Evolutionary conservation across 1,139 yeast genomes (phyloP), one percentile per base, ranked within the genome.

Genomic region (Kluyveromyces sp.): DNA sequence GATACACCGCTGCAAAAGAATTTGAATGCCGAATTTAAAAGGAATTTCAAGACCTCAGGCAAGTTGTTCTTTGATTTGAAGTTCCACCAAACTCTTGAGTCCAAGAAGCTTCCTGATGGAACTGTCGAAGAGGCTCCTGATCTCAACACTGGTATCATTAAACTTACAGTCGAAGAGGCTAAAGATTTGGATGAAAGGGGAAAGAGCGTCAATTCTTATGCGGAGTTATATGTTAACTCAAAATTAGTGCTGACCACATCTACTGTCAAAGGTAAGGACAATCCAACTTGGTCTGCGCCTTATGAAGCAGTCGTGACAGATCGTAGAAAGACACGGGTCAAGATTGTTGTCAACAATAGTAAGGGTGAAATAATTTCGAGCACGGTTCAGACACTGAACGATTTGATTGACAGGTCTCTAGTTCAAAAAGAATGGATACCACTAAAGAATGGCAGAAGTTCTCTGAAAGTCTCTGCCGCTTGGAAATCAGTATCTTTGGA

Each of bases 401-500:
- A 83, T 49, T 66, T 89, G 48, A 71, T 87, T 54, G 88, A 86
- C 61, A 80, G 92, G 38, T 71, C 84, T 13, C 87, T 79, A 59
- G 86, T 83, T 45, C 89, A 84, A 38, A 80, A 78, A 53, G 73
- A 79, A 52, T 74, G 94, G 92, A 81, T 84, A 66, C 79, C 83
- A 51, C 65, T 80, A 66, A 63, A 75, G 43, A 66, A 71, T 58
- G 80, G 85, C 51, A 56, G 68, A 35, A 96, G 96, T 47, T 87
- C 83, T 54, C 71, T 87, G 42, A 75, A 80, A 52, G 62, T 92
- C 43, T 66, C 74, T 15, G 78, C 94, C 28, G 67, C 71, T 45
- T 92, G 96, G 96, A 87, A 83, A 63, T 94, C 97, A 3, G 95
- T 89, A 36, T 80, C 75, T 31, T 68, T 89, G 56, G 76, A 74